Percentiles rank a stretch among this genome's conserved stretches.
phyloP scores from a whole-genome alignment of 306 rosid genomes.

The Rosa chinensis region DNA sequence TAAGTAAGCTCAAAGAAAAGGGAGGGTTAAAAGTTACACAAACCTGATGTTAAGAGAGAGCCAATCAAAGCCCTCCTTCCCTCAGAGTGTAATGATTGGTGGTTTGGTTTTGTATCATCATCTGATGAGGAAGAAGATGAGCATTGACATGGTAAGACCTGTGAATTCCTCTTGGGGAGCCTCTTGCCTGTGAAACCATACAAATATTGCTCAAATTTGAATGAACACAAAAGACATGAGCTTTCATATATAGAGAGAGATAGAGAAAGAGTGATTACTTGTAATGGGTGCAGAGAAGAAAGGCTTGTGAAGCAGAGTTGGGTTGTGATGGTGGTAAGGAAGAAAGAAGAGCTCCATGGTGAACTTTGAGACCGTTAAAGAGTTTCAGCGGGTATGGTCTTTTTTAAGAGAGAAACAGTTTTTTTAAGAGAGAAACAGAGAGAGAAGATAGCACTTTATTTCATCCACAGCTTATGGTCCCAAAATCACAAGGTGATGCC shows the following conservation, averaged over 20 bases:
- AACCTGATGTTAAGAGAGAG: constrained; percentile 69
- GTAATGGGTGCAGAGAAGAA: constrained; percentile 39
- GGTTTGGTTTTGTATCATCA: constrained; percentile 31
- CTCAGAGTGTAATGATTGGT: constrained; percentile 41
- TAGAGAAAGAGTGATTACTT: constrained; percentile 46
- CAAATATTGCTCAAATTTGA: constrained; percentile 19
- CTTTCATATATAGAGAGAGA: constrained; percentile 12
- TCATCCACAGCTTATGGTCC: constrained; percentile 55
- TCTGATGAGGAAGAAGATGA: constrained; percentile 41
- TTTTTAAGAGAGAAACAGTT: background rate
- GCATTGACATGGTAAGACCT: constrained; percentile 44
- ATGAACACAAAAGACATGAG: constrained; percentile 20
- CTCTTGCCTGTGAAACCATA: constrained; percentile 46
- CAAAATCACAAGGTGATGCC: constrained; percentile 9
- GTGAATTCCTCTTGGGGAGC: constrained; percentile 34
- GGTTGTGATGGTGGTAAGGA: constrained; percentile 44
- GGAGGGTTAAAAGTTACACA: background rate
- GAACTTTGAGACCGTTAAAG: constrained; percentile 26
- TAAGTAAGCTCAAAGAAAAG: background rate
- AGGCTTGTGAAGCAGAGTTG: constrained; percentile 46
- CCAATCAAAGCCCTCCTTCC: constrained; percentile 74
- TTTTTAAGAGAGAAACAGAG: constrained; percentile 1
- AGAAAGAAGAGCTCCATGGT: constrained; percentile 58
- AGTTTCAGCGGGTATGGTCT: constrained; percentile 21
- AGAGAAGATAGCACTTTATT: constrained; percentile 51